phyloP scores from a whole-genome alignment of 345 rosid species.

The Cardamine resedifolia region DNA sequence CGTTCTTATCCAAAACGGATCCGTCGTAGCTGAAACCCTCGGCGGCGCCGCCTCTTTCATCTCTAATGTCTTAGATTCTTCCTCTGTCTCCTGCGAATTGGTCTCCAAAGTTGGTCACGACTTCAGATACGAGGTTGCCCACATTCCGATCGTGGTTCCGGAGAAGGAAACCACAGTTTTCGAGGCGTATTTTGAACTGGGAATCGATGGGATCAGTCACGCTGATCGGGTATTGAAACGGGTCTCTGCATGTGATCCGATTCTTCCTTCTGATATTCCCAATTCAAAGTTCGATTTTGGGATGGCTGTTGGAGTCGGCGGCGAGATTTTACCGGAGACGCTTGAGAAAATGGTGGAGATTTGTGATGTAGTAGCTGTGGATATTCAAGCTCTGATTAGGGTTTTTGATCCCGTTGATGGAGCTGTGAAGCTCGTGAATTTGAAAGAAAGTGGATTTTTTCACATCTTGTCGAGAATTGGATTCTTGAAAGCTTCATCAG shows the following conservation, averaged over 20 bases:
- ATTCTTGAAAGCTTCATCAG: conserved; percentile 80
- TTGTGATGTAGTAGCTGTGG: conserved; percentile 71
- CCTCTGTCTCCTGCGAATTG: conserved; percentile 52
- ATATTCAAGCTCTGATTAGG: conserved; percentile 84
- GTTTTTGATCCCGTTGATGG: conserved; percentile 61
- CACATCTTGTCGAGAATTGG: conserved; percentile 60
- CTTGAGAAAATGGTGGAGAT: conserved; percentile 74
- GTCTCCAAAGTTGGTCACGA: conserved; percentile 77
- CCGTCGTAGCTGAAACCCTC: conserved; percentile 69
- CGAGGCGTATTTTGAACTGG: conserved; percentile 72
- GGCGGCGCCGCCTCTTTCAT: conserved; percentile 98
- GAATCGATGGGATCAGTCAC: conserved; percentile 36
- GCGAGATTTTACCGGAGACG: conserved; percentile 85
- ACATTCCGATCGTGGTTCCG: conserved; percentile 46
- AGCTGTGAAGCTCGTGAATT: conserved; percentile 58
- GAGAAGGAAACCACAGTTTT: conserved; percentile 65
- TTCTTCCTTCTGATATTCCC: conserved; percentile 68
- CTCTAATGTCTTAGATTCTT: conserved; percentile 56
- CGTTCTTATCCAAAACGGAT: conserved; percentile 59
- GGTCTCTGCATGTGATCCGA: conserved; percentile 69
- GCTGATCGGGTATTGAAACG: conserved; percentile 75
- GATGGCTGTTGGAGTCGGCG: conserved; percentile 96
- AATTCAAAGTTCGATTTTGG: conserved; percentile 58
- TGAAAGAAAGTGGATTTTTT: conserved; percentile 63
- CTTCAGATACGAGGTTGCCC: conserved; percentile 56